Evolutionary conservation across 495 filamentous ascomycete species (phyloP).

Genomic region (Penicillium robsamsonii): DNA sequence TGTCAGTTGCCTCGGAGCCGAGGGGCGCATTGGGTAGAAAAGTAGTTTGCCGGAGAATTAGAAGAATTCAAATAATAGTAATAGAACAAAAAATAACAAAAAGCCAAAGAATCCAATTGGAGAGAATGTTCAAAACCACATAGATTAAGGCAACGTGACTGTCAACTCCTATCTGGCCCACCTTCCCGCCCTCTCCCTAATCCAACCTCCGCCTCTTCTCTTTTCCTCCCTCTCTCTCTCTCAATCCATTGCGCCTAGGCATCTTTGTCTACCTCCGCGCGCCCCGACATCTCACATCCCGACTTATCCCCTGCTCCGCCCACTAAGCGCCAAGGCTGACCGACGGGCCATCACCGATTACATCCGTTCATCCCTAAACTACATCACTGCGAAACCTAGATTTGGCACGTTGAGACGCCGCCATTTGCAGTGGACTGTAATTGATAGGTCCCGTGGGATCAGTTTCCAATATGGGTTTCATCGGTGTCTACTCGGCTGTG

Average conservation of each 20-base stretch:
- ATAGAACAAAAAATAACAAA: neutral
- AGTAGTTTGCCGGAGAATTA: neutral
- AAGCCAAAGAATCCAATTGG: neutral
- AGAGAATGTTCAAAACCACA: neutral
- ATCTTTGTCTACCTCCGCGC: conserved; percentile 7
- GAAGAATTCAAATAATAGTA: neutral
- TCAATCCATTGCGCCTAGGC: conserved; percentile 8
- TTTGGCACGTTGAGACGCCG: conserved; percentile 20
- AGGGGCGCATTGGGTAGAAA: neutral
- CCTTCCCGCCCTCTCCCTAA: conserved; percentile 28
- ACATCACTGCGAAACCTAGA: conserved; percentile 18
- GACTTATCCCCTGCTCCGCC: conserved; percentile 12
- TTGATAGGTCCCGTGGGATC: neutral
- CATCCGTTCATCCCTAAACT: conserved; percentile 11
- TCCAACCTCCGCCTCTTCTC: conserved; percentile 17
- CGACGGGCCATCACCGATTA: conserved; percentile 22
- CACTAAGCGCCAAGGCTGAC: conserved; percentile 29
- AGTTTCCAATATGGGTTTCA: conserved; percentile 62
- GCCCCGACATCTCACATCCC: conserved; percentile 7
- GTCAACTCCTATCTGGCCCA: conserved; percentile 30
- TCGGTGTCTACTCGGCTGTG: conserved; percentile 86
- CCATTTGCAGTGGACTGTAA: conserved; percentile 19
- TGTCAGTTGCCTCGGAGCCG: neutral
- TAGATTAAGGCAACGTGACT: conserved; percentile 30
- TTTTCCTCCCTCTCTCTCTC: conserved; percentile 1